Base-by-base conservation (phyloP, 2,329 filamentous ascomycete genomes). In the Fusarium sp. region DNA sequence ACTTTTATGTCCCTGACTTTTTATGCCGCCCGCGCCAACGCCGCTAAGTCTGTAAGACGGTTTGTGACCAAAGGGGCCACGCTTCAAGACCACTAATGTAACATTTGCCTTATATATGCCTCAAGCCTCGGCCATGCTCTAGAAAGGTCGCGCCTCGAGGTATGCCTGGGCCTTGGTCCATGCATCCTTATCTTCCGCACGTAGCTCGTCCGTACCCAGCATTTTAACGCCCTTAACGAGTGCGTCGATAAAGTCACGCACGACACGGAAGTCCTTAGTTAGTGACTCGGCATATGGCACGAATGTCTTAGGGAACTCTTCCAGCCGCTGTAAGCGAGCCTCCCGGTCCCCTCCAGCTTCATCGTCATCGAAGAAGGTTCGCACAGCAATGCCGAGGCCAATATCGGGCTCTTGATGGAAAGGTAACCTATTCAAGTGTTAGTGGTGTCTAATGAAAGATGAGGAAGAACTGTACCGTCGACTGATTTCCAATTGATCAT, bases 361-460 rank as follows among this genome's bases (percentile, higher is more conserved):
- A 54, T 94, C 84, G 65, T 94, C 92, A 73, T 94, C 92, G 27
- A 94, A 87, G 78, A 93, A 93, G 14, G 92, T 94, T 81, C 94
- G 93, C 44, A 94, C 90, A 2, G 93, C 93, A 69, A 96, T 93
- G 33, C 92, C 93, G 38, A 96, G 86, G 18, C 90, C 92, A 52
- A 93, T 91, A 77, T 95, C 92, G 16, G 92, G 90, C 71, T 93
- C 90, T 23, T 86, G 84, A 25, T 89, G 82, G 79, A 94, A 93
- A 14, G 92, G 92, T 8, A 94, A 83, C 60, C 88, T 90, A 61
- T 39, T 7, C 8, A 52, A 37, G 59, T 70, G 73, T 80, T 65
- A 72, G 63, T 31, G 19, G 8, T 57, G 35, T 38, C 10, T 27
- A 41, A 55, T 66, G 37, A 25, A 11, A 31, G 25, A 19, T 21